Conservation (phyloP, 2,329 filamentous ascomycete genomes). For the Teratosphaeria destructans region DNA sequence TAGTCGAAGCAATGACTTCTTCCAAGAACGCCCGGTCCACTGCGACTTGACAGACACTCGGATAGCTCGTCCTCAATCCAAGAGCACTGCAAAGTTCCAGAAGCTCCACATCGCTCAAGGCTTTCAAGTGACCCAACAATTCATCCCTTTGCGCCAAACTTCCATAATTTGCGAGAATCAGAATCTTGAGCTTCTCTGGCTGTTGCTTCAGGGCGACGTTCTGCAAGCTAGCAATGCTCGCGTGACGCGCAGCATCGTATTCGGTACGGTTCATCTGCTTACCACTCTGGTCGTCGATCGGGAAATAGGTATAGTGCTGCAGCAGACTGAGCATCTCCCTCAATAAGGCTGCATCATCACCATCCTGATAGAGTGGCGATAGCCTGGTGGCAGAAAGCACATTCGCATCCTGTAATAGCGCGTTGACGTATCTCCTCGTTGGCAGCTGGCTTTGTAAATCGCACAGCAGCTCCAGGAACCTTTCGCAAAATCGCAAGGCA, state of each 20-base stretch:
- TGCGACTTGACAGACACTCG: constrained; percentile 54
- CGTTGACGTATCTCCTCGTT: constrained; percentile 86
- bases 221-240: constrained; percentile 67
- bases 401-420: constrained; percentile 76
- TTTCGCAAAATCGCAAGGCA: constrained; percentile 72
- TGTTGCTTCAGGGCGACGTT: constrained; percentile 69
- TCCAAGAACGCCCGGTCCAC: constrained; percentile 54
- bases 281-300: constrained; percentile 84
- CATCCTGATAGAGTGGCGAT: constrained; percentile 66
- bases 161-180: constrained; percentile 86
- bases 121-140: constrained; percentile 62
- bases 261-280: constrained; percentile 61
- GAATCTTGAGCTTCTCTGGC: constrained; percentile 78
- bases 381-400: constrained; percentile 65
- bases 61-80: constrained; percentile 71
- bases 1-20: constrained; percentile 63
- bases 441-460: constrained; percentile 90
- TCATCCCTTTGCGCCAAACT: constrained; percentile 74
- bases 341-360: constrained; percentile 59
- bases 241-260: constrained; percentile 71
- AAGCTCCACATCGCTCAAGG: constrained; percentile 66
- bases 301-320: constrained; percentile 76
- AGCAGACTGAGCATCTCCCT: constrained; percentile 74
- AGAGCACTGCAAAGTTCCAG: constrained; percentile 57
- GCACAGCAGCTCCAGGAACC: constrained; percentile 82